Conservation (phyloP, 345 rosid species). For the Barbarea vulgaris region DNA sequence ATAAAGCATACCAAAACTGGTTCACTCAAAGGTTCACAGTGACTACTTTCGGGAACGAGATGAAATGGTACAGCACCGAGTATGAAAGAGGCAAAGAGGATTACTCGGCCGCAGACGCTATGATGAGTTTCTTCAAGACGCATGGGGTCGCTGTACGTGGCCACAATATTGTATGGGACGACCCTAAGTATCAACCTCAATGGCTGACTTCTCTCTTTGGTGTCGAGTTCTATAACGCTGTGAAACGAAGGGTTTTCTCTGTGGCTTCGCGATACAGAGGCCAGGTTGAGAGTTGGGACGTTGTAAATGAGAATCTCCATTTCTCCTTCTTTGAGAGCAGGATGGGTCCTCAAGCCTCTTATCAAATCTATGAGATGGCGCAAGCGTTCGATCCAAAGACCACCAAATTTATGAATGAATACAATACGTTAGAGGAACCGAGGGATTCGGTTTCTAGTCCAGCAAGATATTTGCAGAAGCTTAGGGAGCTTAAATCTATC, state of each 20-base stretch:
- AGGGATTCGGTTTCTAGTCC: slow-evolving; percentile 50
- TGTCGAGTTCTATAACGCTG: slow-evolving; percentile 37
- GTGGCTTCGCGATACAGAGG: slow-evolving; percentile 63
- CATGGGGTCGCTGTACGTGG: slow-evolving; percentile 63
- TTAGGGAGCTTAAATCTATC: slow-evolving; percentile 46
- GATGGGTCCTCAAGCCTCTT: slow-evolving; percentile 54
- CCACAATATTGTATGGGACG: slow-evolving; percentile 76
- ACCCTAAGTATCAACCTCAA: slow-evolving; percentile 49
- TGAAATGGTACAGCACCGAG: slow-evolving; percentile 87
- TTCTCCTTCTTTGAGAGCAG: slow-evolving; percentile 56
- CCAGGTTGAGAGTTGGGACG: slow-evolving; percentile 64
- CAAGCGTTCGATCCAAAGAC: slow-evolving; percentile 34
- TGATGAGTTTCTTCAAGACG: slow-evolving; percentile 55
- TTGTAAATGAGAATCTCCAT: slow-evolving; percentile 75
- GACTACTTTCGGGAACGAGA: slow-evolving; percentile 71
- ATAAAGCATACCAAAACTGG: slow-evolving; percentile 64
- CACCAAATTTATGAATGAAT: slow-evolving; percentile 66
- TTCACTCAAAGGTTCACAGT: slow-evolving; percentile 70
- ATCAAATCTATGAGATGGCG: slow-evolving; percentile 40
- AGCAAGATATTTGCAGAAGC: slow-evolving; percentile 50
- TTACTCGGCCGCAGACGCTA: slow-evolving; percentile 57
- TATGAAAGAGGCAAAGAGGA: slow-evolving; percentile 47
- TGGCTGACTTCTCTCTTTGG: slow-evolving; percentile 61
- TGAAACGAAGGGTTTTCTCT: slow-evolving; percentile 44
- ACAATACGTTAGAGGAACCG: slow-evolving; percentile 64